phyloP scores from a whole-genome alignment of 257 asterid species.

The Nicotiana knightiana region DNA sequence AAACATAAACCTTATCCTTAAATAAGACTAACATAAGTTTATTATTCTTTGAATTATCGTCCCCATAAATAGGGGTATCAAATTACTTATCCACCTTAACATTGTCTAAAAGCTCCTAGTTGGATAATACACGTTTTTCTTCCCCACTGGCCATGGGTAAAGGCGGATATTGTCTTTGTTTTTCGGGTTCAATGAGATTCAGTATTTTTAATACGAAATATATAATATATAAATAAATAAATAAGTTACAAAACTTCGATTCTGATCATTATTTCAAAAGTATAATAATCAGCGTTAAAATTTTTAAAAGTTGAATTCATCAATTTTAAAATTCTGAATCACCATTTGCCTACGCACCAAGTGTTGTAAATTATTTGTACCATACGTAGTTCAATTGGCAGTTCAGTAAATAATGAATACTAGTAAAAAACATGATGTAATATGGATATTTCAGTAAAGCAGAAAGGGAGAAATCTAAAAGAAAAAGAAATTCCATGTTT shows the following conservation, averaged over 20 bases:
- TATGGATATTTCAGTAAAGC: too few species aligned
- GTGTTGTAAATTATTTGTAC: neutral
- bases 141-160: too few species aligned
- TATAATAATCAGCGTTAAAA: neutral
- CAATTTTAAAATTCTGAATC: neutral
- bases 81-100: neutral
- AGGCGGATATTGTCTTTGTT: too few species aligned
- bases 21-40: neutral
- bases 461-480: neutral
- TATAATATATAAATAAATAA: too few species aligned
- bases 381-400: neutral
- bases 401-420: neutral
- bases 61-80: neutral
- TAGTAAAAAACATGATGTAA: too few species aligned
- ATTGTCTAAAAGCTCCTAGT: neutral
- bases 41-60: neutral
- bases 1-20: neutral
- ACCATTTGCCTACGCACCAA: neutral
- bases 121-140: neutral
- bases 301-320: neutral
- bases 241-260: too few species aligned
- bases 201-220: too few species aligned
- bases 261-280: neutral
- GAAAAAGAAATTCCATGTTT: neutral
- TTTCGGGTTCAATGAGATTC: too few species aligned